Percentiles rank a stretch among this genome's conserved stretches.
These are phyloP conservation scores for Medicago lupulina DNA, from an alignment of 306 rosid species.

Conservation along the genomic window DNA sequence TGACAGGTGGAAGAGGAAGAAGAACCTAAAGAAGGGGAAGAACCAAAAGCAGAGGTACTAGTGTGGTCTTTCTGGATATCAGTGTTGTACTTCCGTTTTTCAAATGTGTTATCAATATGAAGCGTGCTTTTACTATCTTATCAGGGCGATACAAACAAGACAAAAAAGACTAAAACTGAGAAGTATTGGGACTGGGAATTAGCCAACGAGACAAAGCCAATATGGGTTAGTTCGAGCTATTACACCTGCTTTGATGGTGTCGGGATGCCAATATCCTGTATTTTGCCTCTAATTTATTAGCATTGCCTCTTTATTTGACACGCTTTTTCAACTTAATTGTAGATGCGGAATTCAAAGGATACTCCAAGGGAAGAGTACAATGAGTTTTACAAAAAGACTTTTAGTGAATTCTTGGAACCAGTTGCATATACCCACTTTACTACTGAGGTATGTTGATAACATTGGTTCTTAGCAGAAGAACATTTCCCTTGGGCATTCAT, in stretches of 20 bases:
- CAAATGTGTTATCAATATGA: conserved; percentile 1
- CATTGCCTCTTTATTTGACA: conserved; percentile 23
- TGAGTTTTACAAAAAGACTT: conserved; percentile 90
- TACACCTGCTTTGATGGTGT: not conserved
- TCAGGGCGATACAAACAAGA: conserved; percentile 81
- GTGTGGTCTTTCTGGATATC: conserved; percentile 15
- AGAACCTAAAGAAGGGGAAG: conserved; percentile 94
- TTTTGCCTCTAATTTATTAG: conserved; percentile 17
- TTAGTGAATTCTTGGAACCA: conserved; percentile 91
- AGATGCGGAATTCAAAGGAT: conserved; percentile 96
- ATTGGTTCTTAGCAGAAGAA: not conserved
- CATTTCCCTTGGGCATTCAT: not conserved
- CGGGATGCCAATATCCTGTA: not conserved
- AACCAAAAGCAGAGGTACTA: conserved; percentile 74
- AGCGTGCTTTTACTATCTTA: conserved; percentile 34
- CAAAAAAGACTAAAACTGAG: conserved; percentile 80
- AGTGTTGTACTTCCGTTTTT: conserved; percentile 23
- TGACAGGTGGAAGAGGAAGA: conserved; percentile 98
- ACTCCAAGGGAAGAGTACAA: conserved; percentile 82
- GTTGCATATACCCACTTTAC: conserved; percentile 89
- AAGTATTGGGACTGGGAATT: conserved; percentile 99
- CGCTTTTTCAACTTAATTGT: conserved; percentile 36
- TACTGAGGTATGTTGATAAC: conserved; percentile 70
- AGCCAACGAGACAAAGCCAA: conserved; percentile 93
- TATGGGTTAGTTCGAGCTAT: conserved; percentile 80